Conservation (phyloP, 768 basidiomycete genomes). For the Naganishia friedmannii region DNA sequence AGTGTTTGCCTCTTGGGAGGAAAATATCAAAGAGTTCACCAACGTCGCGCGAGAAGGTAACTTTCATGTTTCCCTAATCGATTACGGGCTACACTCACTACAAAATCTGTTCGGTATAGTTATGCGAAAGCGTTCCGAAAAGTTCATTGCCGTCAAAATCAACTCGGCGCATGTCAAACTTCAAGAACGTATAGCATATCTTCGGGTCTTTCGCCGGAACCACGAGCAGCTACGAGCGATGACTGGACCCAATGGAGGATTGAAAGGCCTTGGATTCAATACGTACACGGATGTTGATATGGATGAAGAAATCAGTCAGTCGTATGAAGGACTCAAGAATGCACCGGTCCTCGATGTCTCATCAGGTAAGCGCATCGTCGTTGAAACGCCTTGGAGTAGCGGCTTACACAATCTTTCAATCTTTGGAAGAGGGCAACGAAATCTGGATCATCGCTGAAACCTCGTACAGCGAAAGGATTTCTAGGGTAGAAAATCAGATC, state of each 20-base stretch:
- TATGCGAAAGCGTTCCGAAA: conserved; percentile 79
- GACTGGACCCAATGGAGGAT: conserved; percentile 88
- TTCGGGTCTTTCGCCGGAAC: conserved; percentile 90
- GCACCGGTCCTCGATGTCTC: conserved; percentile 95
- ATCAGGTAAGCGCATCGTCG: conserved; percentile 61
- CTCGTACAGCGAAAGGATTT: conserved; percentile 95
- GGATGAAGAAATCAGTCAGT: conserved; percentile 94
- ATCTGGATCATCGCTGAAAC: conserved; percentile 97
- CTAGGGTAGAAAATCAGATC: conserved; percentile 97
- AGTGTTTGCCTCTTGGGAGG: conserved; percentile 86
- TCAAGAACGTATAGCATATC: conserved; percentile 79
- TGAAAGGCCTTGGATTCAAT: conserved; percentile 69
- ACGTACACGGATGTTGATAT: conserved; percentile 74
- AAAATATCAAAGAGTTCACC: conserved; percentile 82
- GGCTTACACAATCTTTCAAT: conserved; percentile 14
- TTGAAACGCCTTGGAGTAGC: background rate
- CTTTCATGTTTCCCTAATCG: conserved; percentile 8
- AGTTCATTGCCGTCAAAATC: conserved; percentile 96
- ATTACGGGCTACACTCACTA: background rate
- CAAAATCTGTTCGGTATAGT: conserved; percentile 53
- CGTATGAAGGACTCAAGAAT: conserved; percentile 94
- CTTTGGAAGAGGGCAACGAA: conserved; percentile 77
- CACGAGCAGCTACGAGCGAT: conserved; percentile 96
- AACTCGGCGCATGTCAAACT: conserved; percentile 83
- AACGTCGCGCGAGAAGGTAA: conserved; percentile 76